These are phyloP conservation scores for Daldinia vernicosa DNA, from an alignment of 495 filamentous ascomycete genomes.

Conservation along the genomic window DNA sequence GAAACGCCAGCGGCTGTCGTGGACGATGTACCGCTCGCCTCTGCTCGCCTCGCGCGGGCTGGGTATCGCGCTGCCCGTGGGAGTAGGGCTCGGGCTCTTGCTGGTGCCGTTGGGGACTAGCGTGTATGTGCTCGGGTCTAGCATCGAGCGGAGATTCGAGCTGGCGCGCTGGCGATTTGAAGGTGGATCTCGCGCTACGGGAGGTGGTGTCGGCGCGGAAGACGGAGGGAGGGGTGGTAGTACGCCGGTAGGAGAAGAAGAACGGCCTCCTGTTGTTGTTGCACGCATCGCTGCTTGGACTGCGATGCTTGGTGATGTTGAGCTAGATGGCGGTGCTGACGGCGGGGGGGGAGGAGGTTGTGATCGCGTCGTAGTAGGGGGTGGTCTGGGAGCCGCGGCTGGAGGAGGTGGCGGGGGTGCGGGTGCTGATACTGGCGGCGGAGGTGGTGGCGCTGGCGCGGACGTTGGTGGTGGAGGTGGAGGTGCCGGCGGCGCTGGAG, in stretches of 20 bases:
- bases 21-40: slow-evolving; percentile 66
- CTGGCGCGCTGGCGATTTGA: slow-evolving; percentile 41
- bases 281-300: slow-evolving; percentile 61
- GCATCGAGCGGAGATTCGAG: slow-evolving; percentile 57
- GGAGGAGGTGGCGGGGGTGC: slow-evolving; percentile 54
- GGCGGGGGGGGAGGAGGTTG: slow-evolving; percentile 62
- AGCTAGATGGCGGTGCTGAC: slow-evolving; percentile 50
- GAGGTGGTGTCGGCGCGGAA: slow-evolving; percentile 47
- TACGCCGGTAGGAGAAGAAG: slow-evolving; percentile 52
- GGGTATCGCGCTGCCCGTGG: slow-evolving; percentile 41
- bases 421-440: slow-evolving; percentile 60
- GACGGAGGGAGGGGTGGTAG: slow-evolving; percentile 53
- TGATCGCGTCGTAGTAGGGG: slow-evolving; percentile 56
- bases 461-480: slow-evolving; percentile 54
- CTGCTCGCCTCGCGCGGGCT: slow-evolving; percentile 49
- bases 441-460: slow-evolving; percentile 62
- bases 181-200: slow-evolving; percentile 44
- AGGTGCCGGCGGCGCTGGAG: slow-evolving; percentile 62
- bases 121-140: slow-evolving; percentile 82
- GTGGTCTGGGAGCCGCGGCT: slow-evolving; percentile 37
- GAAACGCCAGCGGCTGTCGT: slow-evolving; percentile 89
- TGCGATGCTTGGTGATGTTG: slow-evolving; percentile 55
- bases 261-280: slow-evolving; percentile 54
- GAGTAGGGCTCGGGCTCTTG: slow-evolving; percentile 56
- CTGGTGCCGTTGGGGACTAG: slow-evolving; percentile 62